Evolutionary conservation across 345 rosid species (phyloP).

Genomic region (Syzygium jambos): DNA sequence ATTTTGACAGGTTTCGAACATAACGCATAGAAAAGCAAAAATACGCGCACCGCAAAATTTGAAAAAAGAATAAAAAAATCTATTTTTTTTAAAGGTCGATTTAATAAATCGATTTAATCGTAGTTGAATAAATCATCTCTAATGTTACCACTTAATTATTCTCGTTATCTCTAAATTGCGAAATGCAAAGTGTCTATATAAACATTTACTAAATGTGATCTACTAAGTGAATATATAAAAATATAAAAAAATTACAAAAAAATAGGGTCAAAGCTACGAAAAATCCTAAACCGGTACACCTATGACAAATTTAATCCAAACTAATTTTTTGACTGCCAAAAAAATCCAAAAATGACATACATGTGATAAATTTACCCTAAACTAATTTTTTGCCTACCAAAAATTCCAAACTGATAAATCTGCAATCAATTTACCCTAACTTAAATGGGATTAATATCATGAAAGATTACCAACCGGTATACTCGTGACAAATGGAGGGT

Average conservation of each 20-base stretch:
- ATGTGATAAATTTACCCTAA: no score
- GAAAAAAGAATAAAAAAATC: neutral
- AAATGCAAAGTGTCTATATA: neutral
- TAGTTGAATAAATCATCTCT: neutral
- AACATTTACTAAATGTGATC: neutral
- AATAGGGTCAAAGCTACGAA: no score
- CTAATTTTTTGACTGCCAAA: no score
- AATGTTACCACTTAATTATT: neutral
- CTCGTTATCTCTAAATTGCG: neutral
- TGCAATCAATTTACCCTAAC: no score
- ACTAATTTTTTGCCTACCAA: no score
- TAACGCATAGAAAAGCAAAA: neutral
- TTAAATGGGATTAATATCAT: no score
- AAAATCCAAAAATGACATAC: no score
- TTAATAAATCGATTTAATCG: neutral
- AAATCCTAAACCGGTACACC: no score
- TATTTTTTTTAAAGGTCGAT: neutral
- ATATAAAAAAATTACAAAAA: neutral
- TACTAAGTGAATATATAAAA: neutral
- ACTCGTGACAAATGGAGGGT: no score
- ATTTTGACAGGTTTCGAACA: neutral
- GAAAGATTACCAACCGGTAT: no score
- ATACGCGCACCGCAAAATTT: neutral
- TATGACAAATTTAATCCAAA: no score
- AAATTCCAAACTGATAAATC: no score